Conservation (phyloP, 139 green algal genomes). For the Eudorina sp. region DNA sequence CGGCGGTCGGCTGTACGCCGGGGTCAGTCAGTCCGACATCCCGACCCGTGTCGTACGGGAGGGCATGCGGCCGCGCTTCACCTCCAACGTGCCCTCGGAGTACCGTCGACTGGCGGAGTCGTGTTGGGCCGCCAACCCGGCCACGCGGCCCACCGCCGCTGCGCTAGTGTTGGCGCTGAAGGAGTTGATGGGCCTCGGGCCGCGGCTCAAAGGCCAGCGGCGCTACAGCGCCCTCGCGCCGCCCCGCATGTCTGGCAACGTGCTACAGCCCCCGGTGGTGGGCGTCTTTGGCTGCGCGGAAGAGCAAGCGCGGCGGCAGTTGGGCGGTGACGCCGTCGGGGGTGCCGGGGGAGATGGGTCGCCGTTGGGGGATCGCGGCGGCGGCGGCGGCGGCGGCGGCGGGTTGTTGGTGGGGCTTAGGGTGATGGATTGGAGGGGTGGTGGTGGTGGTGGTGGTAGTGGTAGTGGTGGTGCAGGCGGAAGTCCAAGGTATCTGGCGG, state of each 20-base stretch:
- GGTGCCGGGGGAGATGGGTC: too few species aligned
- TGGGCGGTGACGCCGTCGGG: too few species aligned
- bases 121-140: slow-evolving; percentile 74
- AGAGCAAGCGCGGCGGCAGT: too few species aligned
- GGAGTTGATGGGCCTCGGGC: slow-evolving; percentile 37
- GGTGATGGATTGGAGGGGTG: too few species aligned
- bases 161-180: slow-evolving; percentile 61
- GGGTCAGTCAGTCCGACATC: neutral
- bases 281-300: too few species aligned
- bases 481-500: neutral
- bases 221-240: slow-evolving; percentile 31
- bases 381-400: neutral
- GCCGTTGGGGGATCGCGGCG: neutral
- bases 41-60: slow-evolving; percentile 19
- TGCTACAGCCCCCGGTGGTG: neutral
- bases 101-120: slow-evolving; percentile 36
- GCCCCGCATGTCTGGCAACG: neutral
- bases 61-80: slow-evolving; percentile 36
- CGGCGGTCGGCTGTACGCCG: slow-evolving; percentile 32
- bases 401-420: neutral
- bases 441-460: neutral
- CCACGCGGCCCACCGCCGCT: slow-evolving; percentile 57
- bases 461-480: neutral
- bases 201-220: neutral
- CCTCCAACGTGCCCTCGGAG: neutral